A percentile compares a stretch with the other conserved stretches of the same genome.
Conservation (phyloP, 805 yeast genomes). For the Yarrowia phangngaensis region DNA sequence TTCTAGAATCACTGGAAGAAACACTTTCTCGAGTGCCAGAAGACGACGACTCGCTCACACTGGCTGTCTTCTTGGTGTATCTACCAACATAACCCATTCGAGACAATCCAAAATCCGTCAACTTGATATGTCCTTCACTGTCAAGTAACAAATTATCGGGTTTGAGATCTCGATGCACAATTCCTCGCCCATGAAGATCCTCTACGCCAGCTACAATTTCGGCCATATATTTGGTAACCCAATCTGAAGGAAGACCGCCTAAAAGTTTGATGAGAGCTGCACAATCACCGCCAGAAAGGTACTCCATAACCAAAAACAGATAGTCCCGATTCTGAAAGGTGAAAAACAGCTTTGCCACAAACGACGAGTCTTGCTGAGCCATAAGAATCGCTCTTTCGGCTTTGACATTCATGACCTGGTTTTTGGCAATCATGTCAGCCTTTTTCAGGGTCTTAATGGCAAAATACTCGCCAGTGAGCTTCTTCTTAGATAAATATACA, state of each 20-base stretch:
- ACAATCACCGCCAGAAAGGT: constrained; percentile 91
- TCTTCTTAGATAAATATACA: constrained; percentile 79
- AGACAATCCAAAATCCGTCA: constrained; percentile 93
- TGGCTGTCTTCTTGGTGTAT: constrained; percentile 42
- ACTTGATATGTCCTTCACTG: constrained; percentile 77
- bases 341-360: constrained; percentile 82
- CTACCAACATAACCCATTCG: constrained; percentile 84
- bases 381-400: constrained; percentile 97
- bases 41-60: constrained; percentile 19
- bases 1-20: constrained; percentile 16
- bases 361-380: constrained; percentile 90
- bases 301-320: constrained; percentile 92
- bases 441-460: constrained; percentile 91
- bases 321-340: constrained; percentile 87
- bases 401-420: constrained; percentile 90
- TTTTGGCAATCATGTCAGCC: constrained; percentile 94
- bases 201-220: constrained; percentile 89
- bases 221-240: constrained; percentile 78
- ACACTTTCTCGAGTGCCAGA: constrained; percentile 5
- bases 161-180: constrained; percentile 90
- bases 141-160: constrained; percentile 93
- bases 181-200: constrained; percentile 81
- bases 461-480: constrained; percentile 86
- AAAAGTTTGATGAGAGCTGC: constrained; percentile 78
- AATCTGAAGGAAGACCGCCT: constrained; percentile 77